These are phyloP conservation scores for Dictyostelium purpureum DNA, from an alignment of 78 protist species.

Conservation along the genomic window DNA sequence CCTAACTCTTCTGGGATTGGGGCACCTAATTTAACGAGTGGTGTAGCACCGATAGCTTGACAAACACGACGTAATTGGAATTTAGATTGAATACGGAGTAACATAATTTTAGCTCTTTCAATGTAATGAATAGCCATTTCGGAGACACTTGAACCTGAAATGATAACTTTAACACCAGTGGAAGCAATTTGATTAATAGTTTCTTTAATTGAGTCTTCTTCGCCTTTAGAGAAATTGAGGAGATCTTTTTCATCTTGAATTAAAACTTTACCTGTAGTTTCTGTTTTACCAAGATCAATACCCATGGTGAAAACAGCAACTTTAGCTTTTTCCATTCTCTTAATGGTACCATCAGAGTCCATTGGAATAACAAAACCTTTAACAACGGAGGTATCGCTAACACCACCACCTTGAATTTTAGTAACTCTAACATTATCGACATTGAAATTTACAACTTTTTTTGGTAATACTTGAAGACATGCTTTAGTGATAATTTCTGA, in stretches of 20 bases:
- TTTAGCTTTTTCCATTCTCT: conserved; percentile 88
- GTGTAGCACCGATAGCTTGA: conserved; percentile 92
- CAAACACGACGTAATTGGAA: conserved; percentile 98
- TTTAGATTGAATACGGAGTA: conserved; percentile 92
- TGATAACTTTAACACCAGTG: conserved; percentile 96
- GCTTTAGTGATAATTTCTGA: conserved; percentile 93
- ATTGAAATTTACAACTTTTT: conserved; percentile 93
- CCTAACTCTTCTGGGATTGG: conserved; percentile 97
- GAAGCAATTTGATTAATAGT: conserved; percentile 89
- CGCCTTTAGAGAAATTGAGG: conserved; percentile 86
- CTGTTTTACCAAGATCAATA: conserved; percentile 95
- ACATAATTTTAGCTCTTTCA: conserved; percentile 93
- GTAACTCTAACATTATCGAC: conserved; percentile 98
- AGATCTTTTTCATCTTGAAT: conserved; percentile 95
- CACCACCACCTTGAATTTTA: conserved; percentile 96
- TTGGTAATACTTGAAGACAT: conserved; percentile 89
- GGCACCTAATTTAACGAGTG: conserved; percentile 93
- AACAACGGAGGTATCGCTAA: conserved; percentile 84
- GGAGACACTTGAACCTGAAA: conserved; percentile 91
- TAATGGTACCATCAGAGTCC: conserved; percentile 87
- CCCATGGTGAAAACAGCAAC: conserved; percentile 95
- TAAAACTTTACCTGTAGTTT: conserved; percentile 98
- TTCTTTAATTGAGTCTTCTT: conserved; percentile 91
- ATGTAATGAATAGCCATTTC: conserved; percentile 98
- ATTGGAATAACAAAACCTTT: conserved; percentile 95